Evolutionary conservation across 768 basidiomycete genomes (phyloP), one percentile per base, ranked within the genome.

Genomic region (Macrolepiota fuliginosa): DNA sequence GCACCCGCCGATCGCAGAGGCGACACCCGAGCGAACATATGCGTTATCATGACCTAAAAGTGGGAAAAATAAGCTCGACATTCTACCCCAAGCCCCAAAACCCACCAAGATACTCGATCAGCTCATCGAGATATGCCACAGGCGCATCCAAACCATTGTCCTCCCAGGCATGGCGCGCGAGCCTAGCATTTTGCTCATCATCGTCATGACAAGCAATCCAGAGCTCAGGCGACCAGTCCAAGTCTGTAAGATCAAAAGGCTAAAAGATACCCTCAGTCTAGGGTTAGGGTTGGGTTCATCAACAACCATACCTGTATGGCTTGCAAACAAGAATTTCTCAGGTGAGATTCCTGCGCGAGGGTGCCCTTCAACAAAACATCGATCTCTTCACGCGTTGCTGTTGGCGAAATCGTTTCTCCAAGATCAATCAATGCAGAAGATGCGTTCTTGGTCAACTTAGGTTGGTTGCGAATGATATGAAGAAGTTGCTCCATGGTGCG

Each of bases 181-280:
- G 76, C 54, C 89, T 80, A 0, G 87, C 87, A 66, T 96, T 98
- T 68, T 96, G 93, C 67, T 94, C 93, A 56, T 86, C 87, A 9
- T 82, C 79, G 62, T 98, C 97, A 66, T 98, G 94, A 56, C 84
- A 88, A 3, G 91, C 91, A 40, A 98, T 81, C 87, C 93, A 92
- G 1, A 99, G 73, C 70, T 92, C 88, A 0, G 91, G 85, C 1
- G 90, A 92, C 90, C 95, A 99, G 63, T 97, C 95, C 39, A 94
- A 71, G 52, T 98, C 96, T 0, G 96, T 98, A 51, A 98, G 73
- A 73, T 98, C 97, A 65, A 98, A 90, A 0, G 95, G 90, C 93
- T 98, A 32, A 67, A 32, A 36, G 10, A 54, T 25, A 53, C 49
- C 24, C 51, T 61, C 46, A 59, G 52, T 45, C 25, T 40, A 51